Base-by-base conservation (phyloP, 345 rosid genomes). In the Pugionium cornutum region DNA sequence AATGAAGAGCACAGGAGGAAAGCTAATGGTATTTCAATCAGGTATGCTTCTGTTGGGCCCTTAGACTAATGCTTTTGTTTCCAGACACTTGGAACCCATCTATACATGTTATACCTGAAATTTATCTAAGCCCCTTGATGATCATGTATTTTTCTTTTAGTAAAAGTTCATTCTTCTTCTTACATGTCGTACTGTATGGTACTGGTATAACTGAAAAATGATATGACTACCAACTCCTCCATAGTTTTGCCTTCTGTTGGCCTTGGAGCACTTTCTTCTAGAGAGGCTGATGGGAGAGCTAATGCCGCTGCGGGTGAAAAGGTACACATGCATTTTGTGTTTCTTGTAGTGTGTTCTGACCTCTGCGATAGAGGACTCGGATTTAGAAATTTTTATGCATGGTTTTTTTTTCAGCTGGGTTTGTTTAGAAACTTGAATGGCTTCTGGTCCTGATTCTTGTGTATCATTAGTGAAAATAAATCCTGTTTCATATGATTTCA, bases 251-350 rank as follows among this genome's bases (percentile, higher is more conserved):
- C 97, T 49, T 94, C 99, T n/a, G 84, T 81, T 76, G 99, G 99
- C 45, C 60, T 90, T 68, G 97, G 97, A 56, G 94, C 96, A 57
- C 97, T 94, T 72, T 86, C 96, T 69, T 85, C 91, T 47, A 85
- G 99, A 80, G 99, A 94, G 75, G 95, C 95, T 7, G 96, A 88
- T 79, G 97, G 99, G 74, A 85, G 99, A 80, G 89, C 88, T 73
- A 90, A 88, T 58, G 70, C 83, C 47, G 81, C 96, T 75, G 81
- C 92, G 1, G 92, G 86, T 60, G 99, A 94, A 78, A 90, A 90
- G 95, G 99, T 94, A n/a, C n/a, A 72, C 57, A 29, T 47, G 6
- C 57, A 39, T 35, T 25, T n/a, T 61, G n/a, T n/a, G n/a, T n/a
- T n/a, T n/a, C n/a, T 6, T 49, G 11, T 41, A 42, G 8, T 72